Conservation (phyloP, 768 basidiomycete species). For the Russula virescens region DNA sequence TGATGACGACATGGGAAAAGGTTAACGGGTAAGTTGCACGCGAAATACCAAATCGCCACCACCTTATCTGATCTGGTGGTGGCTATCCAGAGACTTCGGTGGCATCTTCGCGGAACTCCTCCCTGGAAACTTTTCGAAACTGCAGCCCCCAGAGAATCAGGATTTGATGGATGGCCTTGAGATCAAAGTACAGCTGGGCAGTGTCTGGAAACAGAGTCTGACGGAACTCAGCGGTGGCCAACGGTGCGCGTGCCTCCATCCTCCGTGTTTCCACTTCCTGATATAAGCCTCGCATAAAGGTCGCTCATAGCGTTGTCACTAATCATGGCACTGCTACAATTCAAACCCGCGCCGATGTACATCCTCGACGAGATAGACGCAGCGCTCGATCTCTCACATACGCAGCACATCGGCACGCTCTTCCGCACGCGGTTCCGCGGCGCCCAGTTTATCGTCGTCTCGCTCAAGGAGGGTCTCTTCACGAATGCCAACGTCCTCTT, state of each 20-base stretch:
- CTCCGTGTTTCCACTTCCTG: background rate
- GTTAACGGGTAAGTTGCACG: constrained; percentile 62
- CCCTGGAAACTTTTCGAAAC: constrained; percentile 93
- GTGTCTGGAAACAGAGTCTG: constrained; percentile 95
- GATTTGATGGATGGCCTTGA: constrained; percentile 94
- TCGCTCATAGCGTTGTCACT: constrained; percentile 96
- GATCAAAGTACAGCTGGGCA: constrained; percentile 92
- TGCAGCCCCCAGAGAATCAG: constrained; percentile 89
- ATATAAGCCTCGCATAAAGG: constrained; percentile 28
- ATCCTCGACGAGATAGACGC: constrained; percentile 99
- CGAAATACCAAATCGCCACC: background rate
- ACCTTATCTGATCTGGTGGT: background rate
- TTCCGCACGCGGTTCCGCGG: constrained; percentile 97
- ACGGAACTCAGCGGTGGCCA: constrained; percentile 98
- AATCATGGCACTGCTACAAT: constrained; percentile 98
- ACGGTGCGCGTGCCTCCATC: constrained; percentile 47
- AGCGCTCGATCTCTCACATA: constrained; percentile 91
- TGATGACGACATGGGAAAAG: constrained; percentile 94
- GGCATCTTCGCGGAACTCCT: constrained; percentile 92
- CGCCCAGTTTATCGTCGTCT: constrained; percentile 96
- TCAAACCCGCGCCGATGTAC: constrained; percentile 99
- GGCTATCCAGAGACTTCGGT: constrained; percentile 75
- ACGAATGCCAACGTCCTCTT: constrained; percentile 97
- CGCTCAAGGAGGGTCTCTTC: constrained; percentile 93
- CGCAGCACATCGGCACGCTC: constrained; percentile 96